These are phyloP conservation scores for Trametes cingulata DNA, from an alignment of 768 basidiomycete genomes.

Conservation along the genomic window DNA sequence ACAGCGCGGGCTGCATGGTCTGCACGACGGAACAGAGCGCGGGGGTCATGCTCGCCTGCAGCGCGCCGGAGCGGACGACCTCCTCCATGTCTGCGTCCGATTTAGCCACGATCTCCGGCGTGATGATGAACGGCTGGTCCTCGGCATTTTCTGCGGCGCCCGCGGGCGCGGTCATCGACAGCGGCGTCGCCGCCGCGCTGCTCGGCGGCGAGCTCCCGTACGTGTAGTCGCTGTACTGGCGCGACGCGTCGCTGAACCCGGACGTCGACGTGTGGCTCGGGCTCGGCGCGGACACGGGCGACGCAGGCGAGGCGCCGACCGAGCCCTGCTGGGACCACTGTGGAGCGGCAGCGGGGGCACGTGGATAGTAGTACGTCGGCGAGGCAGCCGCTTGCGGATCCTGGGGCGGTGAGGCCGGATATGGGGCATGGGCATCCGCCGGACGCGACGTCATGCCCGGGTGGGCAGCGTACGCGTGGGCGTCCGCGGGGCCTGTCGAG, in stretches of 20 bases:
- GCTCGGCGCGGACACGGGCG: conserved; percentile 14
- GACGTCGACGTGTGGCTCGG: conserved; percentile 17
- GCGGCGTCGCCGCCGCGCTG: conserved; percentile 21
- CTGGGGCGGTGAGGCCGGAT: not conserved
- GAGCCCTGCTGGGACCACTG: conserved; percentile 12
- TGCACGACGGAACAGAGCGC: conserved; percentile 5
- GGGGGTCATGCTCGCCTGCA: conserved; percentile 31
- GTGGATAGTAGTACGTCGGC: conserved; percentile 9
- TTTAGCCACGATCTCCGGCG: conserved; percentile 31
- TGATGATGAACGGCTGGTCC: conserved; percentile 32
- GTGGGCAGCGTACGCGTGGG: conserved; percentile 1
- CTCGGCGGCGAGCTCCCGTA: conserved; percentile 19
- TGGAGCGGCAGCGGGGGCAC: not conserved
- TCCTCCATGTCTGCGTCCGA: conserved; percentile 29
- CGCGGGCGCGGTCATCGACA: conserved; percentile 14
- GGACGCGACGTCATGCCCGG: not conserved
- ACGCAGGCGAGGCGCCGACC: not conserved
- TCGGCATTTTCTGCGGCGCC: conserved; percentile 15
- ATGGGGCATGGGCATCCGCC: not conserved
- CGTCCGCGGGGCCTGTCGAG: not conserved
- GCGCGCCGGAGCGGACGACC: conserved; percentile 29
- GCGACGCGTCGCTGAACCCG: conserved; percentile 4
- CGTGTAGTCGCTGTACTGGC: conserved; percentile 12
- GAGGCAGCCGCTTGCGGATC: conserved; percentile 3
- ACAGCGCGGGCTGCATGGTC: not conserved